Evolutionary conservation across 2,329 filamentous ascomycete genomes (phyloP).

Genomic region (Fusarium albosuccineum): DNA sequence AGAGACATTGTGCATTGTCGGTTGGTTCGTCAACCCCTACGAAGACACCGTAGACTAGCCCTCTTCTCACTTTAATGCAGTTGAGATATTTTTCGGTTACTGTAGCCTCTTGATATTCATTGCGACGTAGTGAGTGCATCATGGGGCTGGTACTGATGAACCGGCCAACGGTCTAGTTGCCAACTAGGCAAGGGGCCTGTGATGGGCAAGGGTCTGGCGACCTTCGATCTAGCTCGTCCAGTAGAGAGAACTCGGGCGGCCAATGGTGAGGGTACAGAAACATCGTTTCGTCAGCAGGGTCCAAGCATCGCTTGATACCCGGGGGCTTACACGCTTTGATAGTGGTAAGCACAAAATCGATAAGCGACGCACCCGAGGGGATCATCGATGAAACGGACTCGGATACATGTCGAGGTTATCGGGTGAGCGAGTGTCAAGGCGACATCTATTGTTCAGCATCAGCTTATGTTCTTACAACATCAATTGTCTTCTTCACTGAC

Average conservation of each 20-base stretch:
- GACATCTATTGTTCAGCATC: too few species aligned
- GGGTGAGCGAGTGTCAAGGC: too few species aligned
- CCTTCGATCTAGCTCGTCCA: constrained; percentile 12
- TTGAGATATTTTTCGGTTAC: not conserved
- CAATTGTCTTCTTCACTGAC: too few species aligned
- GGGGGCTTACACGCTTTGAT: too few species aligned
- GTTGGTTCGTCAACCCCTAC: not conserved
- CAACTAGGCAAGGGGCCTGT: constrained; percentile 1
- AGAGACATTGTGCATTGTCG: constrained; percentile 11
- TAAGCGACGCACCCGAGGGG: too few species aligned
- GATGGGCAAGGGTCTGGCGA: constrained; percentile 7
- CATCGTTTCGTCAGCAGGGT: not conserved
- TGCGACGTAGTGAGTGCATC: constrained; percentile 17
- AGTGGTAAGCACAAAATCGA: too few species aligned
- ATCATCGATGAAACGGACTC: too few species aligned
- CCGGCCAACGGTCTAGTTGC: constrained; percentile 11
- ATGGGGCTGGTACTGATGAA: constrained; percentile 20
- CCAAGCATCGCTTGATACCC: too few species aligned
- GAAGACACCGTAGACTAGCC: constrained; percentile 7
- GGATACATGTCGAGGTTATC: too few species aligned
- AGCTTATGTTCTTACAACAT: too few species aligned
- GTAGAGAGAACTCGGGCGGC: constrained; percentile 8
- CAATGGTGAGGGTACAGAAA: constrained; percentile 13
- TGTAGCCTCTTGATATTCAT: not conserved
- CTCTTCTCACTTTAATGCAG: constrained; percentile 2